These are phyloP conservation scores for Zymoseptoria ardabiliae DNA, from an alignment of 2,329 filamentous ascomycete species.

Conservation along the genomic window DNA sequence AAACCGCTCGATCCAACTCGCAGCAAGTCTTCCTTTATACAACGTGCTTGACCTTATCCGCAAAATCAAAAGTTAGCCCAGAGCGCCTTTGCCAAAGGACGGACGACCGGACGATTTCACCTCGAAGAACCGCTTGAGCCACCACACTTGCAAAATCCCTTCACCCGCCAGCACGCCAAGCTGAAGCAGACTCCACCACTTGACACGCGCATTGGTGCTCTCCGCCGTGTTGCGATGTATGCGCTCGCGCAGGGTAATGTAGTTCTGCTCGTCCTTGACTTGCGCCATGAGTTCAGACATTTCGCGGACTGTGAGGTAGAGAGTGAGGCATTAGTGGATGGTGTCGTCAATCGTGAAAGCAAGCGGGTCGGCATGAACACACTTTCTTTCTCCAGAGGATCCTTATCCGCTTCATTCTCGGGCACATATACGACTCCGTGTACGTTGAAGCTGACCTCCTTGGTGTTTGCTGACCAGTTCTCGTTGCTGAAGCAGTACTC, in stretches of 20 bases:
- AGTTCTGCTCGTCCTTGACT: conserved; percentile 96
- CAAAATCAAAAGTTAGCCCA: conserved; percentile 22
- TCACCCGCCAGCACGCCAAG: conserved; percentile 81
- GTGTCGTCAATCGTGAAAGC: neutral
- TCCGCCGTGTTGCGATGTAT: conserved; percentile 98
- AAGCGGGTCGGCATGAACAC: conserved; percentile 27
- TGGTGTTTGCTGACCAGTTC: conserved; percentile 90
- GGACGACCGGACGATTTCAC: conserved; percentile 25
- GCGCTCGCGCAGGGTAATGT: conserved; percentile 90
- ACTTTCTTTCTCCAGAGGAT: conserved; percentile 89
- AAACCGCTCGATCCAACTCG: neutral
- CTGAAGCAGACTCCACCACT: conserved; percentile 99
- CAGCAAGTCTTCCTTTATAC: conserved; percentile 18
- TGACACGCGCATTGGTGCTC: conserved; percentile 93
- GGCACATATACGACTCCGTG: conserved; percentile 97
- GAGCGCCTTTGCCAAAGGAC: conserved; percentile 23
- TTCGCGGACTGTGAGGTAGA: conserved; percentile 56
- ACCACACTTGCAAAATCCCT: conserved; percentile 98
- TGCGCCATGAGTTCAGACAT: conserved; percentile 80
- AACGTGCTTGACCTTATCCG: conserved; percentile 33
- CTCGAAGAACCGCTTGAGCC: conserved; percentile 77
- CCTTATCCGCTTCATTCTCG: conserved; percentile 72
- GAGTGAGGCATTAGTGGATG: neutral
- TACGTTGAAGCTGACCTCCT: conserved; percentile 98
- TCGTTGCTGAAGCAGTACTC: conserved; percentile 99